A percentile compares a stretch with the other conserved stretches of the same genome.
Conservation (phyloP, 2,329 filamentous ascomycete species). For the Falciphora oryzae region DNA sequence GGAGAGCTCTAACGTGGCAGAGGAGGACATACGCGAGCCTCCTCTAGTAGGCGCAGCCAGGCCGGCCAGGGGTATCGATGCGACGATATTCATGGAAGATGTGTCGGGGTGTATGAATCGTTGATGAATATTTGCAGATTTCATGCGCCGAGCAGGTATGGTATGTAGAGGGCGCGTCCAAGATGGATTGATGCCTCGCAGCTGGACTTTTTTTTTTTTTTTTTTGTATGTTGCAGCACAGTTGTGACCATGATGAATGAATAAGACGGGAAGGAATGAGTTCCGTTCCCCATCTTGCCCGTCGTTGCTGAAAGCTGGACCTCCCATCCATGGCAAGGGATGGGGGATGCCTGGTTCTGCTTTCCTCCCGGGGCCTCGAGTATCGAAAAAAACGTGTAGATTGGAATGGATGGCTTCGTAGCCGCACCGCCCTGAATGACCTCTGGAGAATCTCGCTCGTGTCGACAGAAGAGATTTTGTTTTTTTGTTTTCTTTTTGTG, state of each 20-base stretch:
- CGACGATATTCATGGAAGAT: too few species aligned
- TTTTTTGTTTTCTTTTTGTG: not conserved
- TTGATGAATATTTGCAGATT: not conserved
- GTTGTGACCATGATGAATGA: too few species aligned
- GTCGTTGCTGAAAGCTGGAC: not conserved
- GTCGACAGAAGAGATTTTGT: constrained; percentile 3
- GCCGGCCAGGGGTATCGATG: too few species aligned
- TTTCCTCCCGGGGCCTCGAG: not conserved
- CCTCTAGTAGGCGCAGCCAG: too few species aligned
- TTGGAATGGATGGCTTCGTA: not conserved
- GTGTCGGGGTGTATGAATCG: not conserved
- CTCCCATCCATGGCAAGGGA: not conserved
- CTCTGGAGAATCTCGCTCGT: constrained; percentile 1
- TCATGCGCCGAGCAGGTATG: not conserved
- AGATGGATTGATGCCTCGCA: too few species aligned
- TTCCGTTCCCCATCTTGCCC: not conserved
- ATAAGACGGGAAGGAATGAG: not conserved
- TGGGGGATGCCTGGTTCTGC: not conserved
- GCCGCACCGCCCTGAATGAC: not conserved
- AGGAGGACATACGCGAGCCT: not conserved
- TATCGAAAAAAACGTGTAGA: not conserved
- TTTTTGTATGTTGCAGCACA: not conserved
- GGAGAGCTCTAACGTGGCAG: not conserved
- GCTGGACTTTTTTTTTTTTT: not conserved
- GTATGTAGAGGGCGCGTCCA: not conserved